Evolutionary conservation across 306 rosid species (phyloP).

Genomic region (Cucurbita pepo): DNA sequence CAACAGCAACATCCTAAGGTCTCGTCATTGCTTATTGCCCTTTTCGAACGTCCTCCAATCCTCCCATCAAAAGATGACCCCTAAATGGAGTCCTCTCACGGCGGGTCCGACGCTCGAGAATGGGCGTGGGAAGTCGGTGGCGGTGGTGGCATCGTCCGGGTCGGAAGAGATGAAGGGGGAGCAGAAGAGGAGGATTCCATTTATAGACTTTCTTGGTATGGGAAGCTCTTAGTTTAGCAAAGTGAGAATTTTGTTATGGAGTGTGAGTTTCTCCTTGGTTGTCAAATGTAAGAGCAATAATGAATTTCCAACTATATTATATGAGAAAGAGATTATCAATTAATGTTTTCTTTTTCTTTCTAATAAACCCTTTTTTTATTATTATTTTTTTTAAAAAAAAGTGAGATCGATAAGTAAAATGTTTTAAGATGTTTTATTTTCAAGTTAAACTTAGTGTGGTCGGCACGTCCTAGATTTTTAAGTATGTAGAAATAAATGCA

Average conservation of each 20-base stretch:
- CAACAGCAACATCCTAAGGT: not conserved
- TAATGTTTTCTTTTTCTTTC: not conserved
- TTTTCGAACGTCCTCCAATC: not conserved
- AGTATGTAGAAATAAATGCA: too few relatives aligned
- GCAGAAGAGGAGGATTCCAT: not conserved
- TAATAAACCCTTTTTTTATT: not conserved
- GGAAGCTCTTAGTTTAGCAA: slow-evolving; percentile 2
- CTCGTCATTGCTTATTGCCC: not conserved
- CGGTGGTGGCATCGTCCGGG: not conserved
- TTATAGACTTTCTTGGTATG: slow-evolving; percentile 8
- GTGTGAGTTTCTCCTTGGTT: not conserved
- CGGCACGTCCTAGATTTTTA: too few relatives aligned
- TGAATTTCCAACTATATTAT: not conserved
- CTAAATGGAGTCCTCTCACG: not conserved
- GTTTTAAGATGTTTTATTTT: too few relatives aligned
- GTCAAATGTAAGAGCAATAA: slow-evolving; percentile 1
- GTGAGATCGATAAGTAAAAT: too few relatives aligned
- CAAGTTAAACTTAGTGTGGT: too few relatives aligned
- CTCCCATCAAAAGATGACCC: not conserved
- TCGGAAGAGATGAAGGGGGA: not conserved
- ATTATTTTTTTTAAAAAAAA: too few relatives aligned
- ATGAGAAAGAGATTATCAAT: not conserved
- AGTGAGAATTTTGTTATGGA: not conserved
- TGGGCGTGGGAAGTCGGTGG: not conserved
- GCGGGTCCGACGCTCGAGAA: not conserved